A percentile compares a stretch with the other conserved stretches of the same genome.
phyloP scores from a whole-genome alignment of 192 early-diverging fungal species.

The Podila minutissima region DNA sequence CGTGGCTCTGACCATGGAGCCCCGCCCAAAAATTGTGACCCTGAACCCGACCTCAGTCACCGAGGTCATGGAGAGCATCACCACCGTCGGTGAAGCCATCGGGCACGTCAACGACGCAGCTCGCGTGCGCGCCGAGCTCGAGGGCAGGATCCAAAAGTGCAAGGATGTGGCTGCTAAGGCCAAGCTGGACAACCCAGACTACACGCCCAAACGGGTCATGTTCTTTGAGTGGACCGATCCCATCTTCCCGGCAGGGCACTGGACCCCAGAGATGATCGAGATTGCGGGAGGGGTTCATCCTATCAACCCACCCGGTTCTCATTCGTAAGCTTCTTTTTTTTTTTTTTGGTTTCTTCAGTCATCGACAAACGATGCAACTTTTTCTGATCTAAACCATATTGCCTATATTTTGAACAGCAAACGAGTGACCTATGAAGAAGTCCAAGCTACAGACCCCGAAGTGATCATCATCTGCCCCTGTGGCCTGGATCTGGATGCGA shows the following conservation, averaged over 20 bases:
- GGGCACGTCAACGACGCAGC: slow-evolving; percentile 41
- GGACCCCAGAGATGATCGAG: slow-evolving; percentile 63
- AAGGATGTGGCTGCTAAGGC: slow-evolving; percentile 17
- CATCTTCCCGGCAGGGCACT: slow-evolving; percentile 62
- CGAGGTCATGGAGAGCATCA: slow-evolving; percentile 60
- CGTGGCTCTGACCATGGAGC: slow-evolving; percentile 56
- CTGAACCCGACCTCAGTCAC: slow-evolving; percentile 49
- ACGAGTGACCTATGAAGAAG: slow-evolving; percentile 41
- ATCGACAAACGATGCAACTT: not conserved
- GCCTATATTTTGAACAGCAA: slow-evolving; percentile 13
- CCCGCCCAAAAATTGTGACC: slow-evolving; percentile 51
- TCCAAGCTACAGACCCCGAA: slow-evolving; percentile 42
- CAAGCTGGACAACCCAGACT: slow-evolving; percentile 17
- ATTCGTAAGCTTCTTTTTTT: slow-evolving; percentile 42
- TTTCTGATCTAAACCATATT: not conserved
- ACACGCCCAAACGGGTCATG: slow-evolving; percentile 45
- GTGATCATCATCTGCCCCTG: slow-evolving; percentile 60
- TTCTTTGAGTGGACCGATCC: slow-evolving; percentile 64
- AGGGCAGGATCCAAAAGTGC: slow-evolving; percentile 51
- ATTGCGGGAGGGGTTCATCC: slow-evolving; percentile 58
- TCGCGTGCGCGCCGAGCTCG: slow-evolving; percentile 22
- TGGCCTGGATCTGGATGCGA: slow-evolving; percentile 57
- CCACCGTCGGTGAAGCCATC: slow-evolving; percentile 53
- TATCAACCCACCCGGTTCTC: slow-evolving; percentile 54
- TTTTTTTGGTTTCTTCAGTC: no score